Evolutionary conservation across 768 basidiomycete species (phyloP).

Genomic region (Pulveroboletus ravenelii): DNA sequence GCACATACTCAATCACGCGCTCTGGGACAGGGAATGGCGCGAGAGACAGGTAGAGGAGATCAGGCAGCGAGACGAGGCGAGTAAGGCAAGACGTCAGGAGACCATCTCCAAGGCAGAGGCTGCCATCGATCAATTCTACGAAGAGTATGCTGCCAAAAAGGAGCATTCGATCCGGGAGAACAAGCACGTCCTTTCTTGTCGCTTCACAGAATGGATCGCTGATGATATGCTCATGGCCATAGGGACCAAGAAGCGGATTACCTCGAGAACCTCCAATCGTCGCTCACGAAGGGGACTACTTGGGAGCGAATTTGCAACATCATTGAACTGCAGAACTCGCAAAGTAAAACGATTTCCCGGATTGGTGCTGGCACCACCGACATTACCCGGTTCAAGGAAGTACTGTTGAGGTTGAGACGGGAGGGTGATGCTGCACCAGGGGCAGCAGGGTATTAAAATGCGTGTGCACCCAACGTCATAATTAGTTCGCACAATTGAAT

Average conservation of each 20-base stretch:
- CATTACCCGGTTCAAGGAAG: conserved; percentile 86
- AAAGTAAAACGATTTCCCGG: conserved; percentile 92
- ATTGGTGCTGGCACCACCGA: conserved; percentile 87
- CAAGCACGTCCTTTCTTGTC: conserved; percentile 52
- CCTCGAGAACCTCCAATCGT: conserved; percentile 62
- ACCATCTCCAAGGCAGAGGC: conserved; percentile 80
- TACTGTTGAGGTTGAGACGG: conserved; percentile 80
- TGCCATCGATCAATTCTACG: conserved; percentile 87
- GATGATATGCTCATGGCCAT: conserved; percentile 1
- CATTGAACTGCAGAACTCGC: conserved; percentile 90
- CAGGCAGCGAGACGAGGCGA: conserved; percentile 72
- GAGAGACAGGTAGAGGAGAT: conserved; percentile 84
- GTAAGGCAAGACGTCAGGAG: conserved; percentile 73
- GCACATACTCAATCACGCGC: background rate
- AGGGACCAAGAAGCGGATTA: conserved; percentile 89
- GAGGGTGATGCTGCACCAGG: conserved; percentile 92
- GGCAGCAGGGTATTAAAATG: conserved; percentile 77
- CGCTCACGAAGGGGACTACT: conserved; percentile 84
- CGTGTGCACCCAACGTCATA: conserved; percentile 6
- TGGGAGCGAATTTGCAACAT: conserved; percentile 91
- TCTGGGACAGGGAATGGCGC: conserved; percentile 75
- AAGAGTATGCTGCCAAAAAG: conserved; percentile 82
- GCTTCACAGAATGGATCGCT: background rate
- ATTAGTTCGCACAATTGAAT: background rate
- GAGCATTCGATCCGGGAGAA: conserved; percentile 89